Conservation (phyloP, 1,284 basidiomycete genomes). For the Ceratobasidium sp. region DNA sequence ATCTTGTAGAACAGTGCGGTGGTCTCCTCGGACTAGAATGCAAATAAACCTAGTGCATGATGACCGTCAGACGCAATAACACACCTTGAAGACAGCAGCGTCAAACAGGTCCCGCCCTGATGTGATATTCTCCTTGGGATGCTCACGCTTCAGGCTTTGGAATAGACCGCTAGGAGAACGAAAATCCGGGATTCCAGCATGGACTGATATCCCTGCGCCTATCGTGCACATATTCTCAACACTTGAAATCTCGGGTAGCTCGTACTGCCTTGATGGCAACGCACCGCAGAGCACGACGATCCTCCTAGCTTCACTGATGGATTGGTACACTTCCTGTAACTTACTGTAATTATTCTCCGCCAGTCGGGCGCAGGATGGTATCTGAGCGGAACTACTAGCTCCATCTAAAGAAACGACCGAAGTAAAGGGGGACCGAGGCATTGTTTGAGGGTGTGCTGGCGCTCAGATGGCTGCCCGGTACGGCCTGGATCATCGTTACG, state of each 20-base stretch:
- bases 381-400: neutral
- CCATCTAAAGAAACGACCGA: conserved; percentile 27
- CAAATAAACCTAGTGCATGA: neutral
- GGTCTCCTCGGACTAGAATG: conserved; percentile 67
- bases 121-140: conserved; percentile 71
- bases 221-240: conserved; percentile 33
- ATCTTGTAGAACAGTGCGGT: conserved; percentile 86
- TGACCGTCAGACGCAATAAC: conserved; percentile 47
- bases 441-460: conserved; percentile 7
- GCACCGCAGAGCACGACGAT: conserved; percentile 86
- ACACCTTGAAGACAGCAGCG: conserved; percentile 85
- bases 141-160: conserved; percentile 74
- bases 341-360: conserved; percentile 17
- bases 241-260: neutral
- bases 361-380: conserved; percentile 16
- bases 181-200: conserved; percentile 93
- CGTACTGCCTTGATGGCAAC: conserved; percentile 47
- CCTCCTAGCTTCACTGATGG: conserved; percentile 77
- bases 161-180: conserved; percentile 85
- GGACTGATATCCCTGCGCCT: conserved; percentile 93
- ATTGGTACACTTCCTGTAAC: conserved; percentile 37
- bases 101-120: conserved; percentile 92
- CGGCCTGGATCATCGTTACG: conserved; percentile 33
- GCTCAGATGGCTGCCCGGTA: conserved; percentile 14
- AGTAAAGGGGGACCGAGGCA: conserved; percentile 25